These are phyloP conservation scores for Prunus yedoensis DNA, from an alignment of 331 rosid genomes.

Conservation along the genomic window DNA sequence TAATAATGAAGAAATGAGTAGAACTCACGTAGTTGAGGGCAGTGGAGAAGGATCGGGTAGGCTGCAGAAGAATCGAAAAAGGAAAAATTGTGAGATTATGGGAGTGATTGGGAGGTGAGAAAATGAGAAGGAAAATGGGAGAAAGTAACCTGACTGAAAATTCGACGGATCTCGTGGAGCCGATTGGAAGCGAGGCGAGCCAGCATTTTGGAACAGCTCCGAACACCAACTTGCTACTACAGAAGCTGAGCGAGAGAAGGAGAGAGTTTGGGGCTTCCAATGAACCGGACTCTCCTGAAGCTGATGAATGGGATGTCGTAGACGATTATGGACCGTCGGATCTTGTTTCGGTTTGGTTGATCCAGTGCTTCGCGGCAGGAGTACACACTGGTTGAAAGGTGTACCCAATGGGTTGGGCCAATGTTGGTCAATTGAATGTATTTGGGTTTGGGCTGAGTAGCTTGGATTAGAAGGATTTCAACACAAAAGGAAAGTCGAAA, in stretches of 20 bases:
- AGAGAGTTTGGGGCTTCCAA: conserved; percentile 11
- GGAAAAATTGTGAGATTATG: conserved; percentile 8
- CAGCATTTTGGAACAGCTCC: conserved; percentile 55
- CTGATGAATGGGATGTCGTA: background rate
- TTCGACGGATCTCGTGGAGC: conserved; percentile 68
- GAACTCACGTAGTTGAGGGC: conserved; percentile 87
- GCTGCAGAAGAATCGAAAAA: conserved; percentile 32
- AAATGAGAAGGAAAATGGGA: conserved; percentile 5
- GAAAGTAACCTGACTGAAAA: conserved; percentile 69
- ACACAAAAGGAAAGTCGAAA: no score
- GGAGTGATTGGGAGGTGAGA: conserved; percentile 9
- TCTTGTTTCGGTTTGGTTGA: background rate
- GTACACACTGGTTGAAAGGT: no score
- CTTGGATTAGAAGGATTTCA: background rate
- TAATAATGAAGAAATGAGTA: background rate
- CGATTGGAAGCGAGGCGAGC: conserved; percentile 77
- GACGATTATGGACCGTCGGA: conserved; percentile 16
- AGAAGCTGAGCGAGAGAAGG: conserved; percentile 20
- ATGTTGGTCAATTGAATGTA: background rate
- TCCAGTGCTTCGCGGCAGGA: conserved; percentile 8
- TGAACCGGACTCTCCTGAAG: background rate
- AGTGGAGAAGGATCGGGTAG: conserved; percentile 77
- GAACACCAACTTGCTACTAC: background rate
- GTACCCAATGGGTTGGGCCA: conserved; percentile 3
- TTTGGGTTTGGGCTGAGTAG: background rate